phyloP scores from a whole-genome alignment of 306 rosid species.

The Medicago lupulina region DNA sequence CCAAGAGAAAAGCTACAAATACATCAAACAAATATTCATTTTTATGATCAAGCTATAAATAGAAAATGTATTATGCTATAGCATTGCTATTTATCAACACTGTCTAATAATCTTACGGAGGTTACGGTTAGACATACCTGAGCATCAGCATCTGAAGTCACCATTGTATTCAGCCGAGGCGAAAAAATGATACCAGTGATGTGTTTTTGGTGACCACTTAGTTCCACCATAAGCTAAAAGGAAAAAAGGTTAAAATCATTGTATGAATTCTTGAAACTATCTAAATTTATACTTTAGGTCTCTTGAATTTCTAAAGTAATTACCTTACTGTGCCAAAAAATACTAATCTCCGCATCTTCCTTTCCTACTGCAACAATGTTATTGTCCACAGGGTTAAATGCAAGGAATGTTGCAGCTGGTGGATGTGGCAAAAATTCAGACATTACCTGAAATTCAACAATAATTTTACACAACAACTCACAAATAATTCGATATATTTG shows the following conservation, averaged over 20 bases:
- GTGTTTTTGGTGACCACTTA: constrained; percentile 73
- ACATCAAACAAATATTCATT: too few species aligned
- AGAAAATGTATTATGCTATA: background rate
- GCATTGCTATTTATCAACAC: background rate
- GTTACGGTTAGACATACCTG: constrained; percentile 55
- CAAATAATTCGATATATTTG: too few species aligned
- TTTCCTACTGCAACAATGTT: constrained; percentile 76
- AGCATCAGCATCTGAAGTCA: constrained; percentile 76
- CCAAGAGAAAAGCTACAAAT: too few species aligned
- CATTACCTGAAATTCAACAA: constrained; percentile 53
- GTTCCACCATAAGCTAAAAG: constrained; percentile 56
- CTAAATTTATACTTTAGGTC: constrained; percentile 26
- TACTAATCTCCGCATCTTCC: constrained; percentile 72
- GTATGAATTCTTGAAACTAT: constrained; percentile 13
- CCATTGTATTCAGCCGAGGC: constrained; percentile 54
- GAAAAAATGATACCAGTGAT: constrained; percentile 77
- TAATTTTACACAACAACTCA: constrained; percentile 15
- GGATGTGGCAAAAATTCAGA: constrained; percentile 67
- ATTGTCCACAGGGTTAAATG: constrained; percentile 76
- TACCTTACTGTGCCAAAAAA: constrained; percentile 70
- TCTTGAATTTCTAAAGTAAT: constrained; percentile 8
- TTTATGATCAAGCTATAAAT: too few species aligned
- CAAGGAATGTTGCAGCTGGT: constrained; percentile 66
- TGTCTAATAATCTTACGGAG: background rate
- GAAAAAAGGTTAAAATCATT: constrained; percentile 23